Conservation (phyloP, 345 rosid species). For the Noccaea bulbosa region DNA sequence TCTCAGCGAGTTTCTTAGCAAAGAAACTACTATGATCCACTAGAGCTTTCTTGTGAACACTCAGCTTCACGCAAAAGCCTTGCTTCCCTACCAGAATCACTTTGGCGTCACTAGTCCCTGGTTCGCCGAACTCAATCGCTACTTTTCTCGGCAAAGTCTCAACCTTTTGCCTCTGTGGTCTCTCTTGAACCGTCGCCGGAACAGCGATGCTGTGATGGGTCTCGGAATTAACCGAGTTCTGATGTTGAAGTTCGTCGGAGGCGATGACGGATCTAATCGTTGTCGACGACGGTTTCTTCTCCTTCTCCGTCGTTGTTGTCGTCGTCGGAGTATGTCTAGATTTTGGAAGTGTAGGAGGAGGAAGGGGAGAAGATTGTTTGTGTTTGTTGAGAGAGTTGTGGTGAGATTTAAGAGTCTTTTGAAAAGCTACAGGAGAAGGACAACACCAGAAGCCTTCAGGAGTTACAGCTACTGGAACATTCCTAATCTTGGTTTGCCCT, state of each 20-base stretch:
- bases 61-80: slow-evolving; percentile 92
- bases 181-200: slow-evolving; percentile 61
- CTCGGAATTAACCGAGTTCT: slow-evolving; percentile 22
- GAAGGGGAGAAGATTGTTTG: slow-evolving; percentile 67
- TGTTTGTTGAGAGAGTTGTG: slow-evolving; percentile 69
- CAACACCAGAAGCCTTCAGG: slow-evolving; percentile 99
- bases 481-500: slow-evolving; percentile 82
- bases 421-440: slow-evolving; percentile 93
- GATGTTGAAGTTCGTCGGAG: slow-evolving; percentile 55
- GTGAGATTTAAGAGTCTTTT: slow-evolving; percentile 73
- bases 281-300: slow-evolving; percentile 59
- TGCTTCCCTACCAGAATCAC: slow-evolving; percentile 88
- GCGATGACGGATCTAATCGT: slow-evolving; percentile 58
- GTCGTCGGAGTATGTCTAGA: slow-evolving; percentile 48
- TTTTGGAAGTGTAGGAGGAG: slow-evolving; percentile 39
- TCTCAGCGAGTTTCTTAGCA: slow-evolving; percentile 66
- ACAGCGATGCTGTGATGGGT: slow-evolving; percentile 48
- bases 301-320: slow-evolving; percentile 51
- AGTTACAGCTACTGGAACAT: slow-evolving; percentile 93
- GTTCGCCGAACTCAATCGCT: slow-evolving; percentile 92
- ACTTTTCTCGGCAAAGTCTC: slow-evolving; percentile 90
- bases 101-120: slow-evolving; percentile 85
- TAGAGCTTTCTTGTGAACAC: slow-evolving; percentile 79
- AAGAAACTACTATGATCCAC: slow-evolving; percentile 73
- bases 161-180: slow-evolving; percentile 66